Evolutionary conservation across 225 moss, liverwort and hornwort species (phyloP), one percentile per base, ranked within the genome.

Genomic region (Marchantia paleacea): DNA sequence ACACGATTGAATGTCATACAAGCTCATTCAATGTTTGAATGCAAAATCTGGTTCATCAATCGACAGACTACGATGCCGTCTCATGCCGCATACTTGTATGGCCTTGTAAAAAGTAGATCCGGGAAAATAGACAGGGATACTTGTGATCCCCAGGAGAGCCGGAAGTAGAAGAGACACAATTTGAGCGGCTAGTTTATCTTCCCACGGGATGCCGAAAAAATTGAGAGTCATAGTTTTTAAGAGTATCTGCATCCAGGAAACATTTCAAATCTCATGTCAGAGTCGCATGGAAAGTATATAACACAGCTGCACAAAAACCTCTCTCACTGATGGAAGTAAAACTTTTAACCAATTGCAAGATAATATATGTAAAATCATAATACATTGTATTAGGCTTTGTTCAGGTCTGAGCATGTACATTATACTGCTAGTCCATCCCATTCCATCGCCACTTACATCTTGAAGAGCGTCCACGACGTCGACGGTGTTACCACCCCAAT

Each of bases 131-230:
- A 74, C 26, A 11, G 73, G 73, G 16, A 74, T 54, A n/a, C n/a
- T 22, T 24, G 52, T 25, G 22, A 73, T 53, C 26, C 73, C 73
- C 22, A 52, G 11, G 10, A 67, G 11, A 20, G 66, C 48, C 39
- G 78, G 78, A 3, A 61, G 19, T 22, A 78, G 22, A 64, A 65
- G 64, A 50, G 39, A 8, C 7, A 62, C 66, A 20, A 78, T 52
- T 11, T 60, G 62, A 25, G 64, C 62, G 1, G 64, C 39, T 1
- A 78, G 48, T 47, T 78, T 48, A 52, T 78, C 64, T 51, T 78
- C 78, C 78, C 78, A 78, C 24, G 65, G 78, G 7, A 78, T 51
- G 24, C 78, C 78, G 66, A 78, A 78, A 48, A 78, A 78, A 50
- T 49, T 78, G 3, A 78, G 48, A 5, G 78, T 78, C 78, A 78